Percentiles rank a stretch among this genome's conserved stretches.
Evolutionary conservation across 768 basidiomycete genomes (phyloP).

Genomic region (Psilocybe sp.): DNA sequence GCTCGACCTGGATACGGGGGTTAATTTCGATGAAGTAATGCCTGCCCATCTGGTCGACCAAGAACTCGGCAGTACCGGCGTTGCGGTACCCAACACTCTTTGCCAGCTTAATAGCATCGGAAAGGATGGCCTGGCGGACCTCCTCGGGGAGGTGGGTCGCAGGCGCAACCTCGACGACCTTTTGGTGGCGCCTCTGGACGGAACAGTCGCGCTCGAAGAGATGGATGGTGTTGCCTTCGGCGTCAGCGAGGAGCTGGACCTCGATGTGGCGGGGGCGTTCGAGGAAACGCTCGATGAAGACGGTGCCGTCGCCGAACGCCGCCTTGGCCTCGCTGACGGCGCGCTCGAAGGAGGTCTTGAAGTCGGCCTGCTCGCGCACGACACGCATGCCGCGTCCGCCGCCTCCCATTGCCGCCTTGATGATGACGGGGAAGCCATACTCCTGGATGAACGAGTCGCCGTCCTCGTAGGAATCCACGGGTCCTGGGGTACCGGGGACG

Average conservation of each 20-base stretch:
- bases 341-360: conserved; percentile 85
- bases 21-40: conserved; percentile 99
- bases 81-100: conserved; percentile 93
- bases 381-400: conserved; percentile 99
- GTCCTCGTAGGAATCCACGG: conserved; percentile 76
- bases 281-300: conserved; percentile 97
- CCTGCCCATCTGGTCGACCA: conserved; percentile 93
- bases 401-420: conserved; percentile 99
- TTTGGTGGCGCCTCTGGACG: conserved; percentile 96
- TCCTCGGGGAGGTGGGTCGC: conserved; percentile 93
- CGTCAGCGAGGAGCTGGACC: conserved; percentile 92
- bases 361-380: conserved; percentile 89
- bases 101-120: conserved; percentile 92
- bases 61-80: conserved; percentile 97
- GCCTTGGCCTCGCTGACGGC: conserved; percentile 94
- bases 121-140: conserved; percentile 81
- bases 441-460: conserved; percentile 91
- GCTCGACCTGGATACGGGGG: conserved; percentile 99
- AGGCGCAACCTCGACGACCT: conserved; percentile 98
- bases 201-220: conserved; percentile 99
- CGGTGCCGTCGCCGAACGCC: conserved; percentile 97
- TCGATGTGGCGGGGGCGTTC: conserved; percentile 98
- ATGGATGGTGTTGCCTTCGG: conserved; percentile 91
- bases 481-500: conserved; percentile 97
- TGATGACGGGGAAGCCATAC: conserved; percentile 97